Conservation (phyloP, 129 eudicot species). For the Scalesia atractyloides region DNA sequence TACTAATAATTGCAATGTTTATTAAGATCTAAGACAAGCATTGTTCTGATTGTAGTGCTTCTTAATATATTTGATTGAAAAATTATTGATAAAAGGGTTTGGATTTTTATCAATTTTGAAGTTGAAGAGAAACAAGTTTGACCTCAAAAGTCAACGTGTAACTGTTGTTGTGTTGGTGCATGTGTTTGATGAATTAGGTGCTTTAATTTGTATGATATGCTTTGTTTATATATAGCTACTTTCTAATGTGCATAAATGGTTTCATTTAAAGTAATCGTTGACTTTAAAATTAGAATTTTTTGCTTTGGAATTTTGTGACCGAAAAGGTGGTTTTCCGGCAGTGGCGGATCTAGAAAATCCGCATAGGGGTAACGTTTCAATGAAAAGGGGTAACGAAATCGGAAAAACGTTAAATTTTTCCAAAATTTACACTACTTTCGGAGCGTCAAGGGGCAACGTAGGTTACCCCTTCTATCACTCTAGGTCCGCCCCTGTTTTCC, state of each 20-base stretch:
- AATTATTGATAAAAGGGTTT: not conserved
- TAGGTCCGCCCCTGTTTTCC: too few relatives aligned
- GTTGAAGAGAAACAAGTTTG: conserved; percentile 20
- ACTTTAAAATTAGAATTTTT: not conserved
- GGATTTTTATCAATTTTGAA: not conserved
- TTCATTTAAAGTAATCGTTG: conserved; percentile 1
- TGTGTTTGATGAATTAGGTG: conserved; percentile 16
- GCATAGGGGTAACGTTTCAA: too few relatives aligned
- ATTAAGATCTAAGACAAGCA: not conserved
- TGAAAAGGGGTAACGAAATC: too few relatives aligned
- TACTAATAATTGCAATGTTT: conserved; percentile 1
- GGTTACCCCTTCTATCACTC: too few relatives aligned
- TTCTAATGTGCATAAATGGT: not conserved
- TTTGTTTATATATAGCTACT: not conserved
- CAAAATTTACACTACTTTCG: too few relatives aligned
- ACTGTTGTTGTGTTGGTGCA: not conserved
- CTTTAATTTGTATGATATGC: conserved; percentile 8
- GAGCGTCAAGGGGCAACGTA: too few relatives aligned
- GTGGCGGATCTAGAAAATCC: too few relatives aligned
- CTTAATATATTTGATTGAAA: not conserved
- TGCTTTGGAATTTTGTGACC: too few relatives aligned
- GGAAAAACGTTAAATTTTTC: too few relatives aligned
- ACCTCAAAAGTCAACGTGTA: conserved; percentile 16
- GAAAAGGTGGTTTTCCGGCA: too few relatives aligned
- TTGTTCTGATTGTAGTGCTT: not conserved